Evolutionary conservation across 352 stramenopile genomes (phyloP), one percentile per base, ranked within the genome.

Genomic region (Globisporangium cederbergense): DNA sequence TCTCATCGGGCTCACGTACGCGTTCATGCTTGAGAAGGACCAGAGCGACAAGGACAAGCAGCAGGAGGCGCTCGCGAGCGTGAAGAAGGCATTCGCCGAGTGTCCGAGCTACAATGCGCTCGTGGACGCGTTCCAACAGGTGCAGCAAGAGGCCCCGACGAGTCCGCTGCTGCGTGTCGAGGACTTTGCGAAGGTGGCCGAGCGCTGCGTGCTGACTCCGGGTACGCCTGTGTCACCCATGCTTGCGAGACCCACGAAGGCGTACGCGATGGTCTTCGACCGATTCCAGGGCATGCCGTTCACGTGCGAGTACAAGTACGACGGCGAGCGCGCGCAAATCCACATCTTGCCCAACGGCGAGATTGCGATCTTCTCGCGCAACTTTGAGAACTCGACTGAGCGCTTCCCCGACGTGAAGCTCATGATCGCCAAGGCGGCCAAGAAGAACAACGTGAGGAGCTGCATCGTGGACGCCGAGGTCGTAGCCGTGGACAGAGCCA

Each of bases 281-380:
- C 90, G 98, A 8, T 95, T 99, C 58, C 85, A 98, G 70, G 96
- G 93, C 32, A 86, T 93, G 72, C 78, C 86, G 38, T 99, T 99
- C 74, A 99, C 97, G 4, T 99, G 96, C 71, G 98, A 99, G 75
- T 99, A 98, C 90, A 99, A 99, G 79, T 99, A 99, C 75, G 98
- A 99, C 71, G 98, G 98, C 38, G 97, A 99, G 75, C 85, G 98
- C 50, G 96, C 97, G 5, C 98, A 99, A 73, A 93, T 95, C 51
- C 96, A 99, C 76, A 96, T 98, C 50, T 75, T 91, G 6, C 57
- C 75, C 0, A 83, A 90, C 51, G 96, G 95, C 34, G 81, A 86
- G 52, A 93, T 98, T 38, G 94, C 96, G 54, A 97, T 99, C 53
- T 99, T 99, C 80, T 99, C 93, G 11, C 90, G 98, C 42, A 99